Conservation (phyloP, 768 basidiomycete species). For the Mycena galopus region DNA sequence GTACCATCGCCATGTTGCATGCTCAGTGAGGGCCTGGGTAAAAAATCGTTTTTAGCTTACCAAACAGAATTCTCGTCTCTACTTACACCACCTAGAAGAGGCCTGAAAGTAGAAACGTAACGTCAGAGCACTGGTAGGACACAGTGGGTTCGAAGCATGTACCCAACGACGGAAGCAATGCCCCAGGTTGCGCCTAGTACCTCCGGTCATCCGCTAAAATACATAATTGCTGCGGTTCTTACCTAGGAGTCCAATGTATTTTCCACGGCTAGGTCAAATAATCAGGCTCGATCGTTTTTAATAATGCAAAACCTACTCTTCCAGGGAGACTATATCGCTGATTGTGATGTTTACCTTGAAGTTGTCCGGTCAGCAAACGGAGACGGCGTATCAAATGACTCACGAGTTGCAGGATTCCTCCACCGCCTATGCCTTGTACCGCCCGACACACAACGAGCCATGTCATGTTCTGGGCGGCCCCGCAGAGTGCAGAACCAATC, state of each 20-base stretch:
- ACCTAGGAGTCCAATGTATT: conserved; percentile 79
- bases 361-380: background rate
- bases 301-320: conserved; percentile 65
- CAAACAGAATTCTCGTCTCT: background rate
- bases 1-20: conserved; percentile 85
- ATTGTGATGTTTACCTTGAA: conserved; percentile 83
- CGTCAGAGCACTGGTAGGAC: conserved; percentile 47
- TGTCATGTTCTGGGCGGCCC: conserved; percentile 82
- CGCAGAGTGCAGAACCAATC: conserved; percentile 86
- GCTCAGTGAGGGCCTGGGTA: conserved; percentile 74
- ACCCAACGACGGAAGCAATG: conserved; percentile 58
- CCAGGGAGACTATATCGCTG: conserved; percentile 85
- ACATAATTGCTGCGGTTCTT: background rate
- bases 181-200: conserved; percentile 77
- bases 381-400: conserved; percentile 19
- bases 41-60: background rate
- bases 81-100: conserved; percentile 85
- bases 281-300: background rate
- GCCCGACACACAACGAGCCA: conserved; percentile 85
- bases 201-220: background rate
- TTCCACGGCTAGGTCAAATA: conserved; percentile 70
- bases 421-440: conserved; percentile 87
- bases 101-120: conserved; percentile 75
- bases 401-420: conserved; percentile 81
- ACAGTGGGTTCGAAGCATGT: background rate